Conservation (phyloP, 2,329 filamentous ascomycete genomes). For the Aspergillus versicolor region DNA sequence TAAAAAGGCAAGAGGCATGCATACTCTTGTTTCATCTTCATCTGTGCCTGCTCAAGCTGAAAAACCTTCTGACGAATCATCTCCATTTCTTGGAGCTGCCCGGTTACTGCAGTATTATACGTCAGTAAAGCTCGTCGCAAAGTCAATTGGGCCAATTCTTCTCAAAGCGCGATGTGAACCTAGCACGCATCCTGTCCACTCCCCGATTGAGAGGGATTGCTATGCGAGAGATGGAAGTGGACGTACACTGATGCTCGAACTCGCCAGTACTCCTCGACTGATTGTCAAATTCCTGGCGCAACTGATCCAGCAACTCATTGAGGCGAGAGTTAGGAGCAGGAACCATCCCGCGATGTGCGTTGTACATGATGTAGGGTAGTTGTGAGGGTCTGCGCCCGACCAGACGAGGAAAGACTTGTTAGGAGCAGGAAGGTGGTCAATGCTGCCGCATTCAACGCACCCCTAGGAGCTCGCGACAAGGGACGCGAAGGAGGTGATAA, state of each 20-base stretch:
- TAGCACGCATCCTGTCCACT: background rate
- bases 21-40: conserved; percentile 88
- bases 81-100: conserved; percentile 93
- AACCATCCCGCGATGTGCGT: conserved; percentile 78
- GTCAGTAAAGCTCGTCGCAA: conserved; percentile 8
- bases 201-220: background rate
- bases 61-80: conserved; percentile 92
- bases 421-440: conserved; percentile 17
- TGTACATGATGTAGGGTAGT: conserved; percentile 67
- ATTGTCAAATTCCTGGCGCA: conserved; percentile 86
- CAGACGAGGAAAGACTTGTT: conserved; percentile 15
- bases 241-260: conserved; percentile 92
- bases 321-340: conserved; percentile 70
- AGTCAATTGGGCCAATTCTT: background rate
- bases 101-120: conserved; percentile 62
- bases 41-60: conserved; percentile 84
- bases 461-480: conserved; percentile 16
- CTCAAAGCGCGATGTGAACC: background rate
- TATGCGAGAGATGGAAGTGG: background rate
- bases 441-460: conserved; percentile 26
- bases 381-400: conserved; percentile 4
- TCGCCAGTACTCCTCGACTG: conserved; percentile 78
- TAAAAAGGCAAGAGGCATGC: conserved; percentile 29
- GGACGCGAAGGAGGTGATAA: conserved; percentile 1
- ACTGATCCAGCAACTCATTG: conserved; percentile 86